Base-by-base conservation (phyloP, 768 basidiomycete species). In the Boletus reticuloceps region DNA sequence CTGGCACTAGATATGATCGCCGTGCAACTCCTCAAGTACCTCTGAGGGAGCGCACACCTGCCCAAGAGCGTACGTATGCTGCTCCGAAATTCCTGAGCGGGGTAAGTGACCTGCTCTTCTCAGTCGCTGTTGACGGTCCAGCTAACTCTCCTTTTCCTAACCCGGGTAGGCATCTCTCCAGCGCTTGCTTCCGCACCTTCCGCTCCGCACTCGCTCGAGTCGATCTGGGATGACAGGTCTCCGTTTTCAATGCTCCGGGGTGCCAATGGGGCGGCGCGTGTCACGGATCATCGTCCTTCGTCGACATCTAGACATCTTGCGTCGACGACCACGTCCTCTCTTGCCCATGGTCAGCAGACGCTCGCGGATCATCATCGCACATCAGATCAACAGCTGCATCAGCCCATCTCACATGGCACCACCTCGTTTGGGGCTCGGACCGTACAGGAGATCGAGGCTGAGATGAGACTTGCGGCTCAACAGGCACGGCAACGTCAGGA, bases 161-260 rank as follows among this genome's bases (percentile, higher is more conserved):
- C 47, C 11, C 17, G 59, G 40, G 25, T 47, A 67, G 70, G 60
- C 42, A 60, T 66, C 22, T 64, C 68, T 54, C 64, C 72, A 76
- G 75, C 72, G 60, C 74, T 73, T 58, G 64, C 77, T 47, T 42
- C 57, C n/a, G 34, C 43, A 0, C 43, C 55, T 29, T 49, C 58
- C 11, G 53, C n/a, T 16, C 68, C 70, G 9, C 73, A 78, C 39
- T 84, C 85, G 19, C 74, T 88, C 37, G 88, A 90, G 62, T 82
- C 88, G 14, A 83, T 91, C 64, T 92, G 90, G 90, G 85, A 89
- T 50, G 86, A 91, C 75, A 88, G 81, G 67, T 89, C 89, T 12
- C 82, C 82, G 0, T 88, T 89, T 66, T 88, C 87, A 36, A 76
- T 85, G 47, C 77, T 91, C 56, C 79, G 85, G 39, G 76, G 81